phyloP scores from a whole-genome alignment of 73 alveolate genomes.

The Symbiodinium natans region DNA sequence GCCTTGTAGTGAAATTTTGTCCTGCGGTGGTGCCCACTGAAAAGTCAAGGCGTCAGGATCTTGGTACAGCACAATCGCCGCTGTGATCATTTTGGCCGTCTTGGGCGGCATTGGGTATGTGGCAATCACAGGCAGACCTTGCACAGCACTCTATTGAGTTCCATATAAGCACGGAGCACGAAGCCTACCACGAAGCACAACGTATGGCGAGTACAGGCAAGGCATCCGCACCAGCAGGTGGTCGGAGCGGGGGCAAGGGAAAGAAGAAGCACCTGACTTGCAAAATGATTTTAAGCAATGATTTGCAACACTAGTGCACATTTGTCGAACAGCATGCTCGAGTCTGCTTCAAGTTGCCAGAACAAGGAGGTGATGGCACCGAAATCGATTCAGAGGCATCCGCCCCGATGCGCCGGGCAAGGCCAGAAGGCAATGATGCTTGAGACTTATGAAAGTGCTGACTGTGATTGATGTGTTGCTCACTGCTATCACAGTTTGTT shows the following conservation, averaged over 20 bases:
- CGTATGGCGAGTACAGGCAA: neutral
- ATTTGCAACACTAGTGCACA: neutral
- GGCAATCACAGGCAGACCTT: slow-evolving; percentile 23
- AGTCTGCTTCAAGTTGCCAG: too few relatives aligned
- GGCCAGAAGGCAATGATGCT: too few relatives aligned
- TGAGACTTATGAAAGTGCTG: too few relatives aligned
- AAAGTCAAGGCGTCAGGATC: slow-evolving; percentile 40
- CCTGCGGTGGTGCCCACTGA: neutral
- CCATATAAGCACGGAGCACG: too few relatives aligned
- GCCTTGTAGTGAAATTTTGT: neutral
- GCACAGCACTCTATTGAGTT: too few relatives aligned
- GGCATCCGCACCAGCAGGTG: slow-evolving; percentile 21
- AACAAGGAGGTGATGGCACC: neutral
- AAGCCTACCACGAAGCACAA: neutral
- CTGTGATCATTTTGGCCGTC: slow-evolving; percentile 31
- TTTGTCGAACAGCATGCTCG: too few relatives aligned
- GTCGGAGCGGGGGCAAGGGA: slow-evolving; percentile 43
- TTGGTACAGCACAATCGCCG: slow-evolving; percentile 84
- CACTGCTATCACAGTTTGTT: too few relatives aligned
- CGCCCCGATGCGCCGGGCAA: neutral
- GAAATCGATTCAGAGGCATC: neutral
- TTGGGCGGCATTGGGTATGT: slow-evolving; percentile 40
- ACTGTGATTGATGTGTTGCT: too few relatives aligned
- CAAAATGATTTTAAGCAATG: neutral
- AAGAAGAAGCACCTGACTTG: slow-evolving; percentile 42